phyloP scores from a whole-genome alignment of 306 rosid species.

The Fragaria nilgerrensis region DNA sequence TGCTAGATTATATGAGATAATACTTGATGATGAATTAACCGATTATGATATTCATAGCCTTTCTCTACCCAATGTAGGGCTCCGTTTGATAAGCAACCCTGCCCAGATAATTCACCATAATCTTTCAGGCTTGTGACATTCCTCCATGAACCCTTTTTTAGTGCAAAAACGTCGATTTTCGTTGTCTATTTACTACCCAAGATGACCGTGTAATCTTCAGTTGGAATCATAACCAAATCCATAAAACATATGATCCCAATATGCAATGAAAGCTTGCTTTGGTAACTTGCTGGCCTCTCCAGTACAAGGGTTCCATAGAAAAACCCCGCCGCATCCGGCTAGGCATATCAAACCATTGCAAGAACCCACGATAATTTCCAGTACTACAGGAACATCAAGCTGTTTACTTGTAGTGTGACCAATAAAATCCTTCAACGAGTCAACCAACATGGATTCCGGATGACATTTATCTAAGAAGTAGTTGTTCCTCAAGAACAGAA shows the following conservation, averaged over 20 bases:
- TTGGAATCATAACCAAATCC: not conserved
- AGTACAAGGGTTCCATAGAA: not conserved
- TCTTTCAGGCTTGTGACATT: not conserved
- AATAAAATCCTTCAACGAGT: not conserved
- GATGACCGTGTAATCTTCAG: not conserved
- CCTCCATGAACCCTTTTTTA: not conserved
- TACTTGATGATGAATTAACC: not conserved
- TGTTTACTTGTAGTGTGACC: not conserved
- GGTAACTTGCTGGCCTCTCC: not conserved
- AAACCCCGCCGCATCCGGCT: not conserved
- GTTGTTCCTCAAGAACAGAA: not conserved
- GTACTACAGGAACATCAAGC: not conserved
- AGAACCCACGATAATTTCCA: not conserved
- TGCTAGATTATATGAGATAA: too few relatives aligned
- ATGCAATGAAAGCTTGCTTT: not conserved
- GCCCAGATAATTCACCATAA: not conserved
- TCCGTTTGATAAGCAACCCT: not conserved
- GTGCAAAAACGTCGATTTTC: not conserved
- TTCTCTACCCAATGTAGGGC: not conserved
- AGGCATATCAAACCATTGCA: not conserved
- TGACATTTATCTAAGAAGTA: not conserved
- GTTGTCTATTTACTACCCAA: not conserved
- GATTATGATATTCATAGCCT: not conserved
- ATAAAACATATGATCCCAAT: not conserved
- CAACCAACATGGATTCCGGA: not conserved